A percentile compares a stretch with the other conserved stretches of the same genome.
Conservation (phyloP, 2,329 filamentous ascomycete genomes). For the Cladosporium velox region DNA sequence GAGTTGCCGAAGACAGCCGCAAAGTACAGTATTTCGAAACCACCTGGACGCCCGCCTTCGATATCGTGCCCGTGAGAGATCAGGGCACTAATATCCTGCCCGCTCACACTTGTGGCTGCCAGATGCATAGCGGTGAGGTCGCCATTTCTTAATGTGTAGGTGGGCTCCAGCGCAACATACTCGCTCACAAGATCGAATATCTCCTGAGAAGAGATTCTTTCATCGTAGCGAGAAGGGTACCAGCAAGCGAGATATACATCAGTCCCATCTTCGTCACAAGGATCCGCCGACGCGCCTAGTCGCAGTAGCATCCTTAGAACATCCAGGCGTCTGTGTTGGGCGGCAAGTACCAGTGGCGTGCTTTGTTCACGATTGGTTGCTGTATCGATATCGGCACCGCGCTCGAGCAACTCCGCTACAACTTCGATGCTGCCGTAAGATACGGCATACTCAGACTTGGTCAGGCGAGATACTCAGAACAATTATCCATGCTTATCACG, state of each 20-base stretch:
- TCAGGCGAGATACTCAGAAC: no score
- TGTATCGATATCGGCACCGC: no score
- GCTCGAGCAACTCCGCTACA: no score
- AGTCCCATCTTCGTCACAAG: not conserved
- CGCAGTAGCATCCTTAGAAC: not conserved
- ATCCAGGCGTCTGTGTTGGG: no score
- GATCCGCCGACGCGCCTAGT: not conserved
- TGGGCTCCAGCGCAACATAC: not conserved
- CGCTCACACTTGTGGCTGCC: not conserved
- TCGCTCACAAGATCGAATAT: not conserved
- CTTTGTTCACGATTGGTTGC: no score
- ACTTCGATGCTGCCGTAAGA: no score
- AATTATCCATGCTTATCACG: no score
- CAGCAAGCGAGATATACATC: not conserved
- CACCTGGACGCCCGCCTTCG: not conserved
- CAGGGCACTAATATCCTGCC: not conserved
- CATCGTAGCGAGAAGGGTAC: not conserved
- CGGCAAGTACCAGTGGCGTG: no score
- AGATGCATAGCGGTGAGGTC: not conserved
- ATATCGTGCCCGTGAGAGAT: not conserved
- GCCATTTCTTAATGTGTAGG: not conserved
- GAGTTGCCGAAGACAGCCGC: not conserved
- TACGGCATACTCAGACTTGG: no score
- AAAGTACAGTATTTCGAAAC: not conserved
- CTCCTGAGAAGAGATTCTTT: not conserved